phyloP scores from a whole-genome alignment of 805 yeast species.

The Lipomyces anomalus region DNA sequence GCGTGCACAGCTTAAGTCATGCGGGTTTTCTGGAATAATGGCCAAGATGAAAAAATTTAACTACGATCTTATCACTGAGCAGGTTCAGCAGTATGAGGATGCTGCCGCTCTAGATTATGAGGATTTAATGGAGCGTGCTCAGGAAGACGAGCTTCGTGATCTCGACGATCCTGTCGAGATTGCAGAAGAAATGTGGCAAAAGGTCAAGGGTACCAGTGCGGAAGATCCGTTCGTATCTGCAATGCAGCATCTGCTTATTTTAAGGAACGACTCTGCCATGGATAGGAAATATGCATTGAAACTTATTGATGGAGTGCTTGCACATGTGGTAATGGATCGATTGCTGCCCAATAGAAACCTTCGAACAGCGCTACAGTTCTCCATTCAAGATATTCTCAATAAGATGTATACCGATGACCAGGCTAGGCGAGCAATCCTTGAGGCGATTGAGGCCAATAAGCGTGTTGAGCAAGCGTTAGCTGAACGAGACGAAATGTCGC shows the following conservation, averaged over 20 bases:
- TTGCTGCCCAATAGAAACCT: conserved; percentile 31
- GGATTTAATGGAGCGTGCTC: conserved; percentile 38
- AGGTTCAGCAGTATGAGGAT: conserved; percentile 57
- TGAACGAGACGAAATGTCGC: conserved; percentile 57
- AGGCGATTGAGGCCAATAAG: conserved; percentile 47
- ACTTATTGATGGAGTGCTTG: conserved; percentile 58
- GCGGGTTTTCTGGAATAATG: conserved; percentile 51
- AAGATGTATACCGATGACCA: conserved; percentile 79
- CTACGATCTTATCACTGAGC: conserved; percentile 56
- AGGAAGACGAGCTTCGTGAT: conserved; percentile 45
- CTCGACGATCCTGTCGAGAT: conserved; percentile 70
- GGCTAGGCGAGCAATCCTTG: conserved; percentile 65
- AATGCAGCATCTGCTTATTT: conserved; percentile 58
- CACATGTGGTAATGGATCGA: conserved; percentile 52
- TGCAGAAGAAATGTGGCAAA: conserved; percentile 52
- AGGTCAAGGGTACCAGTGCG: conserved; percentile 53
- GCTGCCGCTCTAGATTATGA: conserved; percentile 51
- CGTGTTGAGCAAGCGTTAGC: conserved; percentile 52
- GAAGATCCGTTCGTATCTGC: conserved; percentile 56
- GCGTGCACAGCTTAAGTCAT: conserved; percentile 53
- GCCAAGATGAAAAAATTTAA: conserved; percentile 48
- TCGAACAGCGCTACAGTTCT: conserved; percentile 28
- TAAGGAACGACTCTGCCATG: conserved; percentile 35
- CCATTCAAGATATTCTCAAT: conserved; percentile 43
- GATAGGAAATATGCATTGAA: conserved; percentile 49